Evolutionary conservation across 2,329 filamentous ascomycete genomes (phyloP), one percentile per base, ranked within the genome.

Genomic region (Phialocephala sp.): DNA sequence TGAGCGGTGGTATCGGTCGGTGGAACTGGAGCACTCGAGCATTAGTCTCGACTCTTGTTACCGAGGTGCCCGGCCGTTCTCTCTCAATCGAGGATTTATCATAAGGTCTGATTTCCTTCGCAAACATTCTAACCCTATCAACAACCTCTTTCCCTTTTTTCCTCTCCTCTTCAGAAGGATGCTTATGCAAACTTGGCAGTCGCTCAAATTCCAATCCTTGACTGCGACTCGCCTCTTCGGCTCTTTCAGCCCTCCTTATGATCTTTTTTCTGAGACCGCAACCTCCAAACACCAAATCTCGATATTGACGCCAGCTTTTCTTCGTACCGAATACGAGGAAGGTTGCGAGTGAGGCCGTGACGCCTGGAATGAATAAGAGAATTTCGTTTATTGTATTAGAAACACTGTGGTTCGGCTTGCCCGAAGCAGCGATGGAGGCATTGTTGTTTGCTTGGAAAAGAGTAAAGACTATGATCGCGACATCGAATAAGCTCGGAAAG

Each of bases 271-370:
- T 37, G 4, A 67, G 11, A n/a, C 71, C 71, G 57, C 71, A 72
- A 2, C 65, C 63, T 22, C 71, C 68, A 24, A 65, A 4, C 14
- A 75, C 57, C 15, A 76, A 22, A 52, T 73, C 66, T 32, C 69
- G 63, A 54, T 76, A 75, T 60, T 74, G 71, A 35, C 67, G 62
- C 69, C 69, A 79, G 5, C 74, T 76, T 63, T 77, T 76, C 1
- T 79, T 80, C 0, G 80, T 81, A 9, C 79, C 80, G 64, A 81
- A 81, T 2, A 81, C 76, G 50, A 79, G 62, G 45, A 81, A 81
- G 3, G 72, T 69, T 4, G 80, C 71, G 1, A 79, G 67, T 20
- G 75, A 75, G 6, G 77, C 75, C 11, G 79, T 74, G 0, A 78
- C 78, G 18, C 79, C 79, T 2, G 80, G 79, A 0, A 79, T 71